phyloP scores from a whole-genome alignment of 768 basidiomycete species.

The Pilatotrama ljubarskyi region DNA sequence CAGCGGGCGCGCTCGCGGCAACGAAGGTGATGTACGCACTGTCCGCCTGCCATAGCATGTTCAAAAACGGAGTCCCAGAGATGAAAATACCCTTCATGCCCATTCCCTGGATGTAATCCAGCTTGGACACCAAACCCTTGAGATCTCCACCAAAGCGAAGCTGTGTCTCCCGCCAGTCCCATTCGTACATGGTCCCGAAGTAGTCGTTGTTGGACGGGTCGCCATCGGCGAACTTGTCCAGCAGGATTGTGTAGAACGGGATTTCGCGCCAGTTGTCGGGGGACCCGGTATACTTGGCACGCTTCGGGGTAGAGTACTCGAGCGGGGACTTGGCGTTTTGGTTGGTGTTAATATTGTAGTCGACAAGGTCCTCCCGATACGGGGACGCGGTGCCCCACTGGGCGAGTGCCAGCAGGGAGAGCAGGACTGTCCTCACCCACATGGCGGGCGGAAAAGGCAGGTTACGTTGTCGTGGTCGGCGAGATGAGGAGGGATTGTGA shows the following conservation, averaged over 20 bases:
- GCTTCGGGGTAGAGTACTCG: constrained; percentile 62
- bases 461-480: constrained; percentile 14
- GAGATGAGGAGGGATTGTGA: not conserved
- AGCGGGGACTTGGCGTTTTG: constrained; percentile 64
- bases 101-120: constrained; percentile 92
- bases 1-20: not conserved
- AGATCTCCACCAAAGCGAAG: constrained; percentile 89
- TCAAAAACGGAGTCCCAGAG: constrained; percentile 89
- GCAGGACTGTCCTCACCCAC: constrained; percentile 50
- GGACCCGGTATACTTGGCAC: constrained; percentile 72
- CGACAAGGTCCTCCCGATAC: constrained; percentile 61
- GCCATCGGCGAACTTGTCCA: constrained; percentile 95
- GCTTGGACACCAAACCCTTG: constrained; percentile 65
- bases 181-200: constrained; percentile 77
- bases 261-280: constrained; percentile 85
- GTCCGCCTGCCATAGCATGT: constrained; percentile 98
- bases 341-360: constrained; percentile 82
- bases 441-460: constrained; percentile 32
- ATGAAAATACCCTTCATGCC: constrained; percentile 84
- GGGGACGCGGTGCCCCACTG: constrained; percentile 55
- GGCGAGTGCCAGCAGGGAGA: constrained; percentile 40
- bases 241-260: constrained; percentile 77
- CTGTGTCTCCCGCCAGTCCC: constrained; percentile 86
- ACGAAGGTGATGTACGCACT: constrained; percentile 52
- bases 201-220: constrained; percentile 91